Evolutionary conservation across 1,284 basidiomycete genomes (phyloP).

Genomic region (Puccinia hordei): DNA sequence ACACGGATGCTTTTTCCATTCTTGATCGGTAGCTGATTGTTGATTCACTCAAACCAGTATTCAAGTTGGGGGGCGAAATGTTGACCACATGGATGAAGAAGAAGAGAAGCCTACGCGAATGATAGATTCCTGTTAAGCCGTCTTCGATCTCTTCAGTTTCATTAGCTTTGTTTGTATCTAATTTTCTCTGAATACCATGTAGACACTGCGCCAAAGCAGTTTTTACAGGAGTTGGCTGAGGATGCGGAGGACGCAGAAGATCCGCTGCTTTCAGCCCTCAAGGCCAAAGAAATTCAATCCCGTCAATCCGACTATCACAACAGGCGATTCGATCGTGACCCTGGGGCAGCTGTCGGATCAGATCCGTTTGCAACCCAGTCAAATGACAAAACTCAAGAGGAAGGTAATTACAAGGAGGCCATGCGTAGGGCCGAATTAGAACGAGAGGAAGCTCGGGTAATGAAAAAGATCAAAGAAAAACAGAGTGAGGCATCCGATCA

Average conservation of each 20-base stretch:
- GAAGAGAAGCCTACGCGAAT: slow-evolving; percentile 52
- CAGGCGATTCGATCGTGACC: slow-evolving; percentile 78
- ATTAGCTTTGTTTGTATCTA: slow-evolving; percentile 1
- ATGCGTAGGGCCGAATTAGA: slow-evolving; percentile 90
- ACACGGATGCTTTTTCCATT: background rate
- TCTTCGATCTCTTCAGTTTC: background rate
- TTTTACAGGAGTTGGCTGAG: slow-evolving; percentile 89
- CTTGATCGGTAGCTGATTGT: background rate
- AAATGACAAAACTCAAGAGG: slow-evolving; percentile 69
- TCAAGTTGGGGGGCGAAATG: slow-evolving; percentile 36
- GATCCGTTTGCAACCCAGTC: slow-evolving; percentile 73
- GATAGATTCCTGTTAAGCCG: slow-evolving; percentile 48
- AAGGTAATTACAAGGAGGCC: slow-evolving; percentile 86
- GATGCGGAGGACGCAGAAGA: slow-evolving; percentile 89
- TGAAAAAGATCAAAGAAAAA: slow-evolving; percentile 82
- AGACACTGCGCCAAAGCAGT: slow-evolving; percentile 85
- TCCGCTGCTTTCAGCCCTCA: slow-evolving; percentile 88
- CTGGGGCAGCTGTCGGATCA: slow-evolving; percentile 62
- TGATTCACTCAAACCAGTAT: slow-evolving; percentile 32
- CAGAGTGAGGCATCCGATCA: slow-evolving; percentile 75
- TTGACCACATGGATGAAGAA: slow-evolving; percentile 50
- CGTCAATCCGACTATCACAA: slow-evolving; percentile 95
- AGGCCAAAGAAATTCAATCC: slow-evolving; percentile 86
- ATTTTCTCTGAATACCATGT: slow-evolving; percentile 5
- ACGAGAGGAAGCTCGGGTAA: slow-evolving; percentile 86